These are phyloP conservation scores for Camelina neglecta DNA, from an alignment of 345 rosid genomes.

Conservation along the genomic window DNA sequence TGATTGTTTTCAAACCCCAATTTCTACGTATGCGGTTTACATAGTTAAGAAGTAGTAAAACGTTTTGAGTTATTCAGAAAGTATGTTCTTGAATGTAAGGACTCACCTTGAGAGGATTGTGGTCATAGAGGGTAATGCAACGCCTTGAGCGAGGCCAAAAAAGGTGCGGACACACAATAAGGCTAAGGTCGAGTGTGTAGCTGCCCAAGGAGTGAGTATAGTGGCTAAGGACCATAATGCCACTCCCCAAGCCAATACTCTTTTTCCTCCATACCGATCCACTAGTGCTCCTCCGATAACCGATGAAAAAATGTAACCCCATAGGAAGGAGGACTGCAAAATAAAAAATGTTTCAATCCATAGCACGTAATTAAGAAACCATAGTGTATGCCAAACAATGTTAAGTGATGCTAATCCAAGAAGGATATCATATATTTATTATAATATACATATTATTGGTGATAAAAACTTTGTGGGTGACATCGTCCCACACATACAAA, in stretches of 20 bases:
- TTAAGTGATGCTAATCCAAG: too few relatives aligned
- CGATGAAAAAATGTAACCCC: conserved; percentile 97
- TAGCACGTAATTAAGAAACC: too few relatives aligned
- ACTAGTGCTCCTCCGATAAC: conserved; percentile 85
- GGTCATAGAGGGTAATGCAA: conserved; percentile 89
- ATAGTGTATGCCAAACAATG: too few relatives aligned
- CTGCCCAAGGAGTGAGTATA: conserved; percentile 90
- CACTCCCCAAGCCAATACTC: conserved; percentile 86
- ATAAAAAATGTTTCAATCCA: conserved; percentile 12
- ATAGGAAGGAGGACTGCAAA: conserved; percentile 83
- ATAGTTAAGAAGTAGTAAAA: neutral
- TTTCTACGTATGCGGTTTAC: neutral
- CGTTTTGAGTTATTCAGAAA: neutral
- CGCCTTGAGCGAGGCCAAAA: conserved; percentile 94
- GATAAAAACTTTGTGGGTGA: too few relatives aligned
- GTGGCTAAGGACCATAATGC: conserved; percentile 92
- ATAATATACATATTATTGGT: too few relatives aligned
- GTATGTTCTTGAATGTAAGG: neutral
- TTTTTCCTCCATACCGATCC: conserved; percentile 89
- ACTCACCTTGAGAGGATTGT: conserved; percentile 80
- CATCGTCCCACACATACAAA: too few relatives aligned
- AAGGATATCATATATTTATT: too few relatives aligned
- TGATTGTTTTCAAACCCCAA: neutral
- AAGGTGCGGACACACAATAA: conserved; percentile 77
- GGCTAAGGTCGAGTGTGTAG: conserved; percentile 72